phyloP scores from a whole-genome alignment of 1,284 basidiomycete species.

The Ganoderma leucocontextum region DNA sequence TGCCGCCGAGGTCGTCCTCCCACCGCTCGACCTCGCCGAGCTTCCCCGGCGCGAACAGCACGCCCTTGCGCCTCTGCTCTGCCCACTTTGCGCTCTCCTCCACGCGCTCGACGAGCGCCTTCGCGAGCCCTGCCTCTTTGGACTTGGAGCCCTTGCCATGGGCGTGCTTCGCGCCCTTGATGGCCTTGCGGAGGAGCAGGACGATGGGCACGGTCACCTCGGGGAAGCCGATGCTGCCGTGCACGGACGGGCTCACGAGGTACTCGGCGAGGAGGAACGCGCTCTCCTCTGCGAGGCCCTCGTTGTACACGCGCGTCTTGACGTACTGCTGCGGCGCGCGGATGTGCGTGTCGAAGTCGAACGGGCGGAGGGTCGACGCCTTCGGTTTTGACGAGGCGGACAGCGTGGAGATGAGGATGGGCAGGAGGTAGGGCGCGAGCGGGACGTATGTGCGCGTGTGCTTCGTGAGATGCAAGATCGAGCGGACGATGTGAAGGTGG shows the following conservation, averaged over 20 bases:
- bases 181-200: constrained; percentile 80
- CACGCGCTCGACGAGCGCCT: constrained; percentile 83
- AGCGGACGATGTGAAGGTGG: constrained; percentile 78
- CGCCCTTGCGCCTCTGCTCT: constrained; percentile 70
- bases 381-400: constrained; percentile 80
- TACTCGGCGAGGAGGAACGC: constrained; percentile 85
- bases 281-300: constrained; percentile 86
- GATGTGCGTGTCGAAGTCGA: constrained; percentile 90
- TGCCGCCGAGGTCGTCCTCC: constrained; percentile 59
- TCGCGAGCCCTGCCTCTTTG: constrained; percentile 72
- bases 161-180: constrained; percentile 74
- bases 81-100: constrained; percentile 87
- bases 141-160: constrained; percentile 47
- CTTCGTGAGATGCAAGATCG: constrained; percentile 76
- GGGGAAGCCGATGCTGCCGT: constrained; percentile 90
- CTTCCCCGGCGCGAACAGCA: constrained; percentile 79
- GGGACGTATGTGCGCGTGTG: constrained; percentile 92
- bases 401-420: constrained; percentile 86
- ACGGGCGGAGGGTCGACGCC: constrained; percentile 87
- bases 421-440: constrained; percentile 86
- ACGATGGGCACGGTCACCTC: constrained; percentile 90
- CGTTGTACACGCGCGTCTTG: constrained; percentile 88
- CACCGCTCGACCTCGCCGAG: constrained; percentile 77
- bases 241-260: constrained; percentile 67
- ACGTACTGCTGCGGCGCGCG: constrained; percentile 90